Evolutionary conservation across 768 basidiomycete genomes (phyloP), one percentile per base, ranked within the genome.

Genomic region (Leccinum subtestaceum): DNA sequence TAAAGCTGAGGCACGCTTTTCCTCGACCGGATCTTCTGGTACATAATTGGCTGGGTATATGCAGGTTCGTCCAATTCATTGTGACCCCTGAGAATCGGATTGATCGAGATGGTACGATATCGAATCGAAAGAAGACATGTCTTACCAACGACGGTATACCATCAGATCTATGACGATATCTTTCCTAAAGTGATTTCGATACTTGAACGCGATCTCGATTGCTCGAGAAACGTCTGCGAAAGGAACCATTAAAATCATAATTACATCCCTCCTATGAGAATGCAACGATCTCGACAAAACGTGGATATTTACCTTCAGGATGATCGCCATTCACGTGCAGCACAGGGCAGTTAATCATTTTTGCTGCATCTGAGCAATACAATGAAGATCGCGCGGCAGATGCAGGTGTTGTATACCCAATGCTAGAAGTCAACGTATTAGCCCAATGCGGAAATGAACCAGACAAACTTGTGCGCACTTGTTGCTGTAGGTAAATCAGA

Each of bases 361-460:
- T 95, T 5, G 88, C 91, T 38, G 91, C 77, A 68, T 93, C 92
- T 1, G 91, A 91, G 67, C 91, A 94, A 67, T 97, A 97, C 34
- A 91, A 68, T 0, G 90, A 93, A 1, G 93, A 95, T 7, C 94
- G 84, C 13, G 91, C 90, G 52, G 81, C 83, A 0, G 90, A 86
- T 0, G 92, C 89, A 0, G 93, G 93, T 0, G 94, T 95, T 0
- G 94, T 95, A 65, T 95, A 96, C 23, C 94, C 94, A 58, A 96
- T 92, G 64, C 90, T 95, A 65, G 15, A 59, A 49, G 12, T n/a
- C 53, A 32, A 50, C 13, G n/a, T 27, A 29, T 65, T 3, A 17
- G 38, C 38, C 38, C 7, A 11, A 68, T 25, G 45, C 9, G 17
- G 7, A 23, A 45, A 32, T 38, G 10, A 27, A 48, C 27, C 29